These are phyloP conservation scores for Penicillium argentinense DNA, from an alignment of 495 filamentous ascomycete species.

Conservation along the genomic window DNA sequence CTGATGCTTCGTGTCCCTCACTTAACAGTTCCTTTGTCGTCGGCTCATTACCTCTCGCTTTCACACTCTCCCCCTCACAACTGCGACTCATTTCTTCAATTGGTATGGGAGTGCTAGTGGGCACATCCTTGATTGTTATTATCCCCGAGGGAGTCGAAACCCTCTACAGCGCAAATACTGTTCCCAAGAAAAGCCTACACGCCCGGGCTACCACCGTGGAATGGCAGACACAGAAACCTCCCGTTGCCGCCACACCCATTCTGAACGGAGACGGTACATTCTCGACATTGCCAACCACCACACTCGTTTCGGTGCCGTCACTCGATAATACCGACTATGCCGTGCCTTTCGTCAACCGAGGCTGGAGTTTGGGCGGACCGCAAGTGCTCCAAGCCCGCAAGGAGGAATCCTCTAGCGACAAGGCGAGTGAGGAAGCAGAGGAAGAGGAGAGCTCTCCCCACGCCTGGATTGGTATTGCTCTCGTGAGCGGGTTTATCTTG, in stretches of 20 bases:
- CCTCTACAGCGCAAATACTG: constrained; percentile 63
- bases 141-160: constrained; percentile 97
- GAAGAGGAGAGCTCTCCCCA: constrained; percentile 53
- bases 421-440: constrained; percentile 38
- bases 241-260: constrained; percentile 13
- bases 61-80: constrained; percentile 86
- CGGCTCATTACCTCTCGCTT: constrained; percentile 86
- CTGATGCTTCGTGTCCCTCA: no score
- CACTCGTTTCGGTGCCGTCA: constrained; percentile 17
- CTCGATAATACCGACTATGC: constrained; percentile 14
- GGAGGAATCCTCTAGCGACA: constrained; percentile 33
- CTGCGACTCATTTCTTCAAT: constrained; percentile 87
- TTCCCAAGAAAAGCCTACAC: constrained; percentile 30
- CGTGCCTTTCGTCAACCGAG: constrained; percentile 5
- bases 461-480: constrained; percentile 78
- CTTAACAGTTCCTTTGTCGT: constrained; percentile 85
- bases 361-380: constrained; percentile 8
- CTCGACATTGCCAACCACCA: constrained; percentile 7
- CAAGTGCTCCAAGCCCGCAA: constrained; percentile 22
- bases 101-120: constrained; percentile 91
- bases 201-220: constrained; percentile 25
- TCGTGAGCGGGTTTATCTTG: constrained; percentile 86
- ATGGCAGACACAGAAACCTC: constrained; percentile 33
- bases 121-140: constrained; percentile 93
- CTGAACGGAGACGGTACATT: constrained; percentile 3